These are phyloP conservation scores for Amaranthus hypochondriacus DNA, from an alignment of 148 eudicot genomes.

Conservation along the genomic window DNA sequence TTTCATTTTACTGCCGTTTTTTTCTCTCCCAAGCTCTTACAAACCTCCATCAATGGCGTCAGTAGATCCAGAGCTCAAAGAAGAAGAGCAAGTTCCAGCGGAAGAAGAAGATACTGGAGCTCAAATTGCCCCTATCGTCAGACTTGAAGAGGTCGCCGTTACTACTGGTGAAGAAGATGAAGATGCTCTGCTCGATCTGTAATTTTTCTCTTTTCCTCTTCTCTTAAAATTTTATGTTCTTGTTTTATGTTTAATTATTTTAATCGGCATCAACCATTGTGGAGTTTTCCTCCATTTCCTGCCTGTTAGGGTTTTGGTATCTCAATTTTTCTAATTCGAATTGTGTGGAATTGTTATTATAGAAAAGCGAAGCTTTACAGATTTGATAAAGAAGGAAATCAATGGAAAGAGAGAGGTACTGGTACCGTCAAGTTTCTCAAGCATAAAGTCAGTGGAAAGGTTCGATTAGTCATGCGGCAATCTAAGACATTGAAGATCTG, in stretches of 20 bases:
- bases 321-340: not conserved
- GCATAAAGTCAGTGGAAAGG: conserved; percentile 71
- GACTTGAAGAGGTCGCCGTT: conserved; percentile 65
- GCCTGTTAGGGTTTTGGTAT: not conserved
- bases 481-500: conserved; percentile 89
- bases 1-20: not conserved
- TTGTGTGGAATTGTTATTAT: not conserved
- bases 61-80: conserved; percentile 54
- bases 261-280: not conserved
- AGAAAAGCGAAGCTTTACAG: conserved; percentile 84
- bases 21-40: not conserved
- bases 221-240: not conserved
- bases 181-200: conserved; percentile 71
- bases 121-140: conserved; percentile 66
- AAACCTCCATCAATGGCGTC: conserved; percentile 39
- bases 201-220: conserved; percentile 1
- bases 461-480: conserved; percentile 86
- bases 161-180: conserved; percentile 84
- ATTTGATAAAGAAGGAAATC: conserved; percentile 89
- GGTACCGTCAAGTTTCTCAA: conserved; percentile 82
- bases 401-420: conserved; percentile 91
- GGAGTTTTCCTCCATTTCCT: not conserved
- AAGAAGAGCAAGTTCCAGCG: conserved; percentile 37
- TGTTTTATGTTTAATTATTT: not conserved
- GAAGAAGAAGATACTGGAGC: conserved; percentile 90